phyloP scores from a whole-genome alignment of 2,329 filamentous ascomycete genomes.

The Talaromyces rugulosus region DNA sequence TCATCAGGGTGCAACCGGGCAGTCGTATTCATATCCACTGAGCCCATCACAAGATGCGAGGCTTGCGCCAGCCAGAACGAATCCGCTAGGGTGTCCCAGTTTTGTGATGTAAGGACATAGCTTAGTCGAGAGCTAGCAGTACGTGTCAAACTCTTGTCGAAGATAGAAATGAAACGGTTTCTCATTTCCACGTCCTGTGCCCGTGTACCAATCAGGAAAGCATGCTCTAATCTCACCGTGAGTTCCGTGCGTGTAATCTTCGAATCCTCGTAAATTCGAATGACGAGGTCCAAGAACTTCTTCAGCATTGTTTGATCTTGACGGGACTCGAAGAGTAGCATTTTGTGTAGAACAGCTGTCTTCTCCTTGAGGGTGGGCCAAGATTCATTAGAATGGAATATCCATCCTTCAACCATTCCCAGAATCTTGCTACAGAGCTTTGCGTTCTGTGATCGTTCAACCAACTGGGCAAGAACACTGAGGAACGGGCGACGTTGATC shows the following conservation, averaged over 20 bases:
- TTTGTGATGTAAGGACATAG: conserved; percentile 86
- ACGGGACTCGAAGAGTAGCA: conserved; percentile 90
- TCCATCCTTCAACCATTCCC: conserved; percentile 90
- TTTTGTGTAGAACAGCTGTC: conserved; percentile 97
- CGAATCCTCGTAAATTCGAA: conserved; percentile 95
- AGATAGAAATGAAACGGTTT: conserved; percentile 93
- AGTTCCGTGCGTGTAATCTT: conserved; percentile 93
- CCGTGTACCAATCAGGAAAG: conserved; percentile 91
- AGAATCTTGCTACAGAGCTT: conserved; percentile 88
- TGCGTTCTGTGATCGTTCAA: conserved; percentile 88
- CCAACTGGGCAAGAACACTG: conserved; percentile 87
- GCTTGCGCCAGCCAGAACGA: conserved; percentile 97
- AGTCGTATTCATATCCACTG: conserved; percentile 76
- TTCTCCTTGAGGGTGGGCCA: conserved; percentile 99
- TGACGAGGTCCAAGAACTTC: conserved; percentile 92
- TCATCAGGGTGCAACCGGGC: conserved; percentile 79
- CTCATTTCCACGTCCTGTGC: conserved; percentile 95
- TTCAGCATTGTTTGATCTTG: conserved; percentile 78
- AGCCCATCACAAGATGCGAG: conserved; percentile 85
- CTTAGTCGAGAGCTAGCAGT: conserved; percentile 82
- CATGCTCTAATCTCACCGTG: conserved; percentile 95
- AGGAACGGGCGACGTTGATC: conserved; percentile 91
- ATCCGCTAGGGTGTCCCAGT: conserved; percentile 92
- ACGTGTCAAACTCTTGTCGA: conserved; percentile 90
- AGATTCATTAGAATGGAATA: conserved; percentile 90